Evolutionary conservation across 2,329 filamentous ascomycete genomes (phyloP).

Genomic region (Pochonia chlamydosporia): DNA sequence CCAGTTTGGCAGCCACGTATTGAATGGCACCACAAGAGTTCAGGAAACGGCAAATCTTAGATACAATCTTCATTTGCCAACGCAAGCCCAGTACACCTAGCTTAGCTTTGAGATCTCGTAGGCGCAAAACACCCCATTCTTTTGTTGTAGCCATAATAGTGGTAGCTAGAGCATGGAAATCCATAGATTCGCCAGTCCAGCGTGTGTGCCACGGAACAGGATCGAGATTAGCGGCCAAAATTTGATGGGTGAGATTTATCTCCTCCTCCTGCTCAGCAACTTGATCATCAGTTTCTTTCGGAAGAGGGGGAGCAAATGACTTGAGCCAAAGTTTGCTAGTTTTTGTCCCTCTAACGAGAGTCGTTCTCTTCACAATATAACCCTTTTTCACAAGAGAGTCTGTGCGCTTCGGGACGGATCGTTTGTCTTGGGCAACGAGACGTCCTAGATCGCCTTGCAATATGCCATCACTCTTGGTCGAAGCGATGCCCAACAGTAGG

Average conservation of each 20-base stretch:
- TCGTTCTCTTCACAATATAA: slow-evolving; percentile 56
- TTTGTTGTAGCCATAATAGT: slow-evolving; percentile 52
- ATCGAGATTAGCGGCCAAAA: slow-evolving; percentile 39
- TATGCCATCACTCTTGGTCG: slow-evolving; percentile 47
- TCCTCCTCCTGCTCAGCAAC: slow-evolving; percentile 20
- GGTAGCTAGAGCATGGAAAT: slow-evolving; percentile 51
- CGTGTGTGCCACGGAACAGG: slow-evolving; percentile 49
- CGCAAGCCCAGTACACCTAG: slow-evolving; percentile 48
- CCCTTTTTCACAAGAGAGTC: slow-evolving; percentile 54
- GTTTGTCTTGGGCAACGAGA: slow-evolving; percentile 56
- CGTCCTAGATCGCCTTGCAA: slow-evolving; percentile 55
- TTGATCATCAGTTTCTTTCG: slow-evolving; percentile 24
- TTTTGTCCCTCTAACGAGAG: slow-evolving; percentile 52
- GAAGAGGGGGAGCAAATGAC: slow-evolving; percentile 43
- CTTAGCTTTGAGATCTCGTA: slow-evolving; percentile 52
- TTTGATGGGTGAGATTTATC: slow-evolving; percentile 32
- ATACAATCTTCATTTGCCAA: slow-evolving; percentile 55
- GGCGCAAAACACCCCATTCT: slow-evolving; percentile 52
- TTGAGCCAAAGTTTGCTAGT: slow-evolving; percentile 59
- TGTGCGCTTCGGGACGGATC: slow-evolving; percentile 56
- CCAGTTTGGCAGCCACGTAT: slow-evolving; percentile 51
- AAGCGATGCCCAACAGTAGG: slow-evolving; percentile 52
- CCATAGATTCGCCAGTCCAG: slow-evolving; percentile 54
- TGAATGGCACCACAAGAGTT: slow-evolving; percentile 49
- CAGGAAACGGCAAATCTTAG: slow-evolving; percentile 53